Percentiles rank a stretch among this genome's conserved stretches.
Evolutionary conservation across 371 early-diverging fungal genomes (phyloP).

Genomic region (Mortierella sp.): DNA sequence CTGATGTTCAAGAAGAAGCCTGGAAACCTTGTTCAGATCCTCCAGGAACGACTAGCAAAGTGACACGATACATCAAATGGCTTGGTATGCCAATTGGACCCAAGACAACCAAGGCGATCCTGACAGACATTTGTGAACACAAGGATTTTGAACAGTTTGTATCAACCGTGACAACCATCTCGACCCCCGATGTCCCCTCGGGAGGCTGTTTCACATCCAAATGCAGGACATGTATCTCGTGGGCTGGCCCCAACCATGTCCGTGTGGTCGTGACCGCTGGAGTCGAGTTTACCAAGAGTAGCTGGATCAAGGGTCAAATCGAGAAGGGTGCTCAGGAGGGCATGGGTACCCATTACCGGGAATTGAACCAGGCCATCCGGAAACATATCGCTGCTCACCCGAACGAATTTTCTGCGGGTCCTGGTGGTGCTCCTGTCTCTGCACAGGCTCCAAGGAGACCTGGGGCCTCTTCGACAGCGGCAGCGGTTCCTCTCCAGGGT

Average conservation of each 20-base stretch:
- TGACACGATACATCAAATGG: conserved; percentile 14
- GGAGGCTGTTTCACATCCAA: conserved; percentile 78
- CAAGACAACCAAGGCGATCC: conserved; percentile 68
- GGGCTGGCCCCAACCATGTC: conserved; percentile 67
- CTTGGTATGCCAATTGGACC: conserved; percentile 59
- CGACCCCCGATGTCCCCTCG: conserved; percentile 85
- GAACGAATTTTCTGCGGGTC: background rate
- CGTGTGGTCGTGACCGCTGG: conserved; percentile 70
- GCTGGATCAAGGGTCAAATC: conserved; percentile 77
- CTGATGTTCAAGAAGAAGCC: conserved; percentile 9
- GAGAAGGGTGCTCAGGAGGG: conserved; percentile 74
- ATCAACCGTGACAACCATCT: conserved; percentile 64
- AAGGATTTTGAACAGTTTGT: conserved; percentile 63
- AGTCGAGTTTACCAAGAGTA: conserved; percentile 72
- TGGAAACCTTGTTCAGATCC: conserved; percentile 8
- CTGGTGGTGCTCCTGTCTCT: too few species aligned
- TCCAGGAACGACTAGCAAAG: conserved; percentile 7
- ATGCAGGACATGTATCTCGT: conserved; percentile 82
- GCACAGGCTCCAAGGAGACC: too few species aligned
- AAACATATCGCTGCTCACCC: conserved; percentile 57
- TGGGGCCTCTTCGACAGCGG: too few species aligned
- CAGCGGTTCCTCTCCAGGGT: too few species aligned
- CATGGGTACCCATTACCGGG: conserved; percentile 64
- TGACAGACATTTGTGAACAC: conserved; percentile 63
- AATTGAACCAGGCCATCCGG: conserved; percentile 61